A percentile compares a stretch with the other conserved stretches of the same genome.
Evolutionary conservation across 257 asterid species (phyloP).

Genomic region (Primulina eburnea): DNA sequence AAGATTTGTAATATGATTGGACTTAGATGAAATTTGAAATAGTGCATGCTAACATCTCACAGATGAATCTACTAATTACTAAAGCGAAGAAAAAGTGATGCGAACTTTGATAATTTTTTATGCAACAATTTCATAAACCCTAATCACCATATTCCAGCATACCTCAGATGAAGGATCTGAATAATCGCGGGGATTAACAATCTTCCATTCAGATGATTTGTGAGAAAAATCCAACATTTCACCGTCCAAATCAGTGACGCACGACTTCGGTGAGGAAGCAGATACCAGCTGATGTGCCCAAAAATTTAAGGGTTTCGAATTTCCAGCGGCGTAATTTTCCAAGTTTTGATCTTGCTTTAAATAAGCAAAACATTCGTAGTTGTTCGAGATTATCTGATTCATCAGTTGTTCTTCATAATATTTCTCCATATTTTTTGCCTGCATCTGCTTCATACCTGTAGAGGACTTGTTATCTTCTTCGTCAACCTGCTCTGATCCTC

Average conservation of each 20-base stretch:
- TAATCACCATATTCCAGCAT: constrained; percentile 10
- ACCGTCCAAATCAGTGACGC: constrained; percentile 42
- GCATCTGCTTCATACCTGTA: constrained; percentile 27
- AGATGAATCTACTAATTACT: too few relatives aligned
- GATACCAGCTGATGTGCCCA: constrained; percentile 42
- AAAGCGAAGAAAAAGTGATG: neutral
- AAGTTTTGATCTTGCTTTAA: constrained; percentile 32
- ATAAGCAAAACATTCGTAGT: constrained; percentile 8
- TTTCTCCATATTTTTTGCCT: constrained; percentile 44
- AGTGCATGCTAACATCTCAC: neutral
- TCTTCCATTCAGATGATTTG: constrained; percentile 36
- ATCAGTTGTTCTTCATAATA: constrained; percentile 47
- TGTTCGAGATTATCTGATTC: constrained; percentile 25
- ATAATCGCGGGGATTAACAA: constrained; percentile 16
- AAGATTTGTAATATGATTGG: too few relatives aligned
- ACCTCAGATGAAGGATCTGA: constrained; percentile 63
- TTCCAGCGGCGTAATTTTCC: constrained; percentile 26
- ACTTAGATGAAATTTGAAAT: too few relatives aligned
- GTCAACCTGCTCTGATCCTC: constrained; percentile 59
- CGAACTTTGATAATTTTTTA: neutral
- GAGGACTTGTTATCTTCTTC: constrained; percentile 43
- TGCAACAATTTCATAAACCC: constrained; percentile 7
- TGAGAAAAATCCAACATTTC: constrained; percentile 55
- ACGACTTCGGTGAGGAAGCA: constrained; percentile 56
- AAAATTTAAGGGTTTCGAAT: constrained; percentile 24